phyloP scores from a whole-genome alignment of 371 early-diverging fungal species.

The Rhizopus sp. region DNA sequence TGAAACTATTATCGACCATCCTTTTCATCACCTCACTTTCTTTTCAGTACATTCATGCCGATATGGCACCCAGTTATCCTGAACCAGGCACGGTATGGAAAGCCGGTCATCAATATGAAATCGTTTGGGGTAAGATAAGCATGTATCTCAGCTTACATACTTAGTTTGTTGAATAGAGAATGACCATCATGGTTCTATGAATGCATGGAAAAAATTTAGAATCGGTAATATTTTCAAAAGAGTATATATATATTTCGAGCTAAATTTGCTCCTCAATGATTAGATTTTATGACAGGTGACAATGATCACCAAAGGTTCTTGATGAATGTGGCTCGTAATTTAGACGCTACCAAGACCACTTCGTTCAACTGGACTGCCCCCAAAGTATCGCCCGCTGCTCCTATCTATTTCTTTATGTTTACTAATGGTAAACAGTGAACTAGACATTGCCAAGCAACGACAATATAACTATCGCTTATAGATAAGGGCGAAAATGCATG shows the following conservation, averaged over 20 bases:
- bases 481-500: constrained; percentile 42
- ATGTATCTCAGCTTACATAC: background rate
- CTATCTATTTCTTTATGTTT: constrained; percentile 54
- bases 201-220: constrained; percentile 35
- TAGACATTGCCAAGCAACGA: background rate
- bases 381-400: constrained; percentile 38
- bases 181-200: constrained; percentile 21
- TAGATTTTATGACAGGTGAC: constrained; percentile 50
- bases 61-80: constrained; percentile 46
- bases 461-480: constrained; percentile 7
- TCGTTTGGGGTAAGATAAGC: constrained; percentile 44
- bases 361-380: constrained; percentile 39
- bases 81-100: constrained; percentile 54
- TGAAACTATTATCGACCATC: constrained; percentile 3
- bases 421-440: constrained; percentile 35
- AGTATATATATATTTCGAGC: background rate
- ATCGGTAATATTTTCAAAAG: constrained; percentile 32
- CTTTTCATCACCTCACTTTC: background rate
- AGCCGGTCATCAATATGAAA: constrained; percentile 36
- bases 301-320: constrained; percentile 33
- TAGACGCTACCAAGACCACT: constrained; percentile 23
- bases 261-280: background rate
- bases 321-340: constrained; percentile 27
- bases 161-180: constrained; percentile 23
- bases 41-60: constrained; percentile 16